These are phyloP conservation scores for Lentinula raphanica DNA, from an alignment of 768 basidiomycete genomes.

Conservation along the genomic window DNA sequence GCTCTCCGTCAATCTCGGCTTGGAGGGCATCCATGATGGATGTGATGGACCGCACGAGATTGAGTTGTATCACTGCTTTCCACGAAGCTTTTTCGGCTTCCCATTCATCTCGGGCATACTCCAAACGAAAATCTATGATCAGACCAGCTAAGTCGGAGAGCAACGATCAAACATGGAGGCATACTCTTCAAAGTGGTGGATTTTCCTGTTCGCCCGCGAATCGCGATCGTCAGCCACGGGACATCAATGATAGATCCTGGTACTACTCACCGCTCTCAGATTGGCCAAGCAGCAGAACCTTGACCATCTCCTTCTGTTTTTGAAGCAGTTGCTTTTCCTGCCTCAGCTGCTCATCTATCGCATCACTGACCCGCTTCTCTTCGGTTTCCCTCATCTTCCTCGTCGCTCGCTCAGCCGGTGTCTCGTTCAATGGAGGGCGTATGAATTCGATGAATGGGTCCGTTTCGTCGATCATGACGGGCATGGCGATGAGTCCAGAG, in stretches of 20 bases:
- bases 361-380: slow-evolving; percentile 44
- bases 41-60: slow-evolving; percentile 64
- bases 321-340: slow-evolving; percentile 38
- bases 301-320: slow-evolving; percentile 39
- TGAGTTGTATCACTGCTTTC: slow-evolving; percentile 69
- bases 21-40: slow-evolving; percentile 57
- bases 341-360: slow-evolving; percentile 54
- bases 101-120: slow-evolving; percentile 59
- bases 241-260: neutral
- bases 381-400: slow-evolving; percentile 49
- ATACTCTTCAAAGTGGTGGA: slow-evolving; percentile 57
- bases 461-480: slow-evolving; percentile 10
- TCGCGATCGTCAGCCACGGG: neutral
- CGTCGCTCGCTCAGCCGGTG: slow-evolving; percentile 35
- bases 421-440: slow-evolving; percentile 55
- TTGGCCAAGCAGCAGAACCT: slow-evolving; percentile 53
- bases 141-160: no score
- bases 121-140: slow-evolving; percentile 60
- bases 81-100: slow-evolving; percentile 62
- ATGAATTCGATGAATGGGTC: slow-evolving; percentile 60
- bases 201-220: slow-evolving; percentile 37
- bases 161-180: slow-evolving; percentile 13
- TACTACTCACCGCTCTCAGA: slow-evolving; percentile 52
- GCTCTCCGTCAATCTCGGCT: slow-evolving; percentile 36
- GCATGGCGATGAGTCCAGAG: neutral